A percentile compares a stretch with the other conserved stretches of the same genome.
These are phyloP conservation scores for Solanum habrochaites DNA, from an alignment of 257 asterid genomes.

Conservation along the genomic window DNA sequence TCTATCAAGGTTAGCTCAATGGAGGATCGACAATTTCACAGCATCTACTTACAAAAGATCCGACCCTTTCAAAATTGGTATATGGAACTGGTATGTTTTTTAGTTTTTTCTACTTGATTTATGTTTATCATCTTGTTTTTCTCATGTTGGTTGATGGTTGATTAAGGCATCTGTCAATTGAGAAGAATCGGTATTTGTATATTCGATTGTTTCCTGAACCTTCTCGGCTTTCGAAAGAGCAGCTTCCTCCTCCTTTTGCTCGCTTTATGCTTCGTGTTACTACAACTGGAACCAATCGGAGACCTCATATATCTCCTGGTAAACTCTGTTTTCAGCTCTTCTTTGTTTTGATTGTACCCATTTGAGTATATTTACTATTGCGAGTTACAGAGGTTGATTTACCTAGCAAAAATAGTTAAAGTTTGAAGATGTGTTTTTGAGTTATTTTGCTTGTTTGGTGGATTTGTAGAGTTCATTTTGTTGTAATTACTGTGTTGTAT, in stretches of 20 bases:
- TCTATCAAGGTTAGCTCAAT: conserved; percentile 79
- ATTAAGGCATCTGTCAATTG: conserved; percentile 49
- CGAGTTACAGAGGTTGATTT: not conserved
- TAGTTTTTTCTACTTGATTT: not conserved
- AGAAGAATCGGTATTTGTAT: conserved; percentile 51
- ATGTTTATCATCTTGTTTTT: not conserved
- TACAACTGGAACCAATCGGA: conserved; percentile 45
- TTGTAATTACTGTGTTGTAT: not conserved
- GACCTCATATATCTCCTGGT: conserved; percentile 74
- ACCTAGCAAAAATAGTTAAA: not conserved
- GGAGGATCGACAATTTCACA: conserved; percentile 78
- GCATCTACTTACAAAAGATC: conserved; percentile 71
- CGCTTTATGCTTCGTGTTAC: conserved; percentile 68
- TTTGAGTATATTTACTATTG: not conserved
- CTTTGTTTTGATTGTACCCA: not conserved
- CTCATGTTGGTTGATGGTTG: not conserved
- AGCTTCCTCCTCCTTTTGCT: conserved; percentile 91
- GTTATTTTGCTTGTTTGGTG: not conserved
- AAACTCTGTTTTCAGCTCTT: not conserved
- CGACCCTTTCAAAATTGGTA: conserved; percentile 82
- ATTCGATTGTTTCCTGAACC: conserved; percentile 71
- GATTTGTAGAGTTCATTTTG: not conserved
- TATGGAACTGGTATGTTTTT: conserved; percentile 78
- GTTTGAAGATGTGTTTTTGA: not conserved
- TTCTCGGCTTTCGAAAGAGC: conserved; percentile 69